Conservation (phyloP, 371 early-diverging fungal species). For the Haplosporangium sp. region DNA sequence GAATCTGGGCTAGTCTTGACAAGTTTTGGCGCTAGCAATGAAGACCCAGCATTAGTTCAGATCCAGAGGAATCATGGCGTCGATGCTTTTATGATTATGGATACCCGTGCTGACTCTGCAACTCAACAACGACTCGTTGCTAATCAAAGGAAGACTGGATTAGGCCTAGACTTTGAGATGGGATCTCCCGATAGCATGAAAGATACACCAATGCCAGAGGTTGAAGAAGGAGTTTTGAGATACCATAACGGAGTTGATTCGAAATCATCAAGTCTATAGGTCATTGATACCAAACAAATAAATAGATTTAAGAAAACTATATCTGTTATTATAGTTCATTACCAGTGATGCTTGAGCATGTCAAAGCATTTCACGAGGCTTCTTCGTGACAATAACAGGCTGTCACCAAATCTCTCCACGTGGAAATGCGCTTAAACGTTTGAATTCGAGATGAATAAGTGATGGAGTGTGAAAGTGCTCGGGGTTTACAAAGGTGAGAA, state of each 20-base stretch:
- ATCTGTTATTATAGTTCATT: too few species aligned
- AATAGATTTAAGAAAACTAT: too few species aligned
- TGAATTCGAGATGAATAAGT: too few species aligned
- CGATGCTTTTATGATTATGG: slow-evolving; percentile 83
- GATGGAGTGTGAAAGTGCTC: neutral
- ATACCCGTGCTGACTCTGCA: slow-evolving; percentile 22
- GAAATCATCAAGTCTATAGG: neutral
- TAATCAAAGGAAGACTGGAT: neutral
- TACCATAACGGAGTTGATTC: slow-evolving; percentile 16
- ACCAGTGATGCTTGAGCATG: too few species aligned
- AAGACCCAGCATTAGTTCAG: slow-evolving; percentile 65
- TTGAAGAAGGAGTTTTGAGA: slow-evolving; percentile 32
- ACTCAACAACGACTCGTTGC: neutral
- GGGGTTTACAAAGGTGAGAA: neutral
- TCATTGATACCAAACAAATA: too few species aligned
- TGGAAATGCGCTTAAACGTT: too few species aligned
- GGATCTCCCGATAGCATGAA: neutral
- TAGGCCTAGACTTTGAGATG: neutral
- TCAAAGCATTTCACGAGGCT: too few species aligned
- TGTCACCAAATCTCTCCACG: too few species aligned
- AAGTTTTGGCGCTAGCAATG: slow-evolving; percentile 86
- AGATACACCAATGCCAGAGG: neutral
- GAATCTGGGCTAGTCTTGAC: slow-evolving; percentile 90
- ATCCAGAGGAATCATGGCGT: slow-evolving; percentile 86
- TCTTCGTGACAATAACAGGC: too few species aligned